These are phyloP conservation scores for Termitomyces eurrhizus DNA, from an alignment of 768 basidiomycete genomes.

Conservation along the genomic window DNA sequence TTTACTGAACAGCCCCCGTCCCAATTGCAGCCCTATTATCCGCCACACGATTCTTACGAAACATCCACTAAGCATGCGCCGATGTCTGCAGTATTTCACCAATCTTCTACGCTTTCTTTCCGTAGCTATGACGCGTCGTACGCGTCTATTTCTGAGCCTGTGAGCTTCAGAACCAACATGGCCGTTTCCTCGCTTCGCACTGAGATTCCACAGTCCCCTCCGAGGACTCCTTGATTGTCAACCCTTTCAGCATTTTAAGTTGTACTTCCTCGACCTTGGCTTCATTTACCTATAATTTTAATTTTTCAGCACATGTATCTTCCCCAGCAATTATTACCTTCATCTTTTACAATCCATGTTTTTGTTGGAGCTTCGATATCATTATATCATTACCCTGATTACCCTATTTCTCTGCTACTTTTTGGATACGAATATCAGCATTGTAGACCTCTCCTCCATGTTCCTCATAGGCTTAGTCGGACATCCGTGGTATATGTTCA, in stretches of 20 bases:
- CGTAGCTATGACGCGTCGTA: conserved; percentile 9
- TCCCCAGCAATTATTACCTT: not conserved
- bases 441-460: not conserved
- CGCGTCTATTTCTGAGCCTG: conserved; percentile 19
- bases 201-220: conserved; percentile 31
- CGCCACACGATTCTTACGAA: conserved; percentile 10
- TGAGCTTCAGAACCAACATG: conserved; percentile 34
- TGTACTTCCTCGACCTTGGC: not conserved
- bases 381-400: not conserved
- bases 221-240: not conserved
- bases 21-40: conserved; percentile 11
- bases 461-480: not conserved
- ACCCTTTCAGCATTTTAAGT: not conserved
- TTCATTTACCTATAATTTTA: not conserved
- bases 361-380: not conserved
- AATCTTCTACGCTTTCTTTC: conserved; percentile 2
- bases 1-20: conserved; percentile 8
- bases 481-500: not conserved
- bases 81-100: conserved; percentile 6
- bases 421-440: not conserved
- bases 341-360: not conserved
- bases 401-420: not conserved
- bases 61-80: conserved; percentile 8
- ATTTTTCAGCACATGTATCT: not conserved
- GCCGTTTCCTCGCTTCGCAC: conserved; percentile 42